Conservation (phyloP, 2,329 filamentous ascomycete species). For the Davidsoniella eucalypti region DNA sequence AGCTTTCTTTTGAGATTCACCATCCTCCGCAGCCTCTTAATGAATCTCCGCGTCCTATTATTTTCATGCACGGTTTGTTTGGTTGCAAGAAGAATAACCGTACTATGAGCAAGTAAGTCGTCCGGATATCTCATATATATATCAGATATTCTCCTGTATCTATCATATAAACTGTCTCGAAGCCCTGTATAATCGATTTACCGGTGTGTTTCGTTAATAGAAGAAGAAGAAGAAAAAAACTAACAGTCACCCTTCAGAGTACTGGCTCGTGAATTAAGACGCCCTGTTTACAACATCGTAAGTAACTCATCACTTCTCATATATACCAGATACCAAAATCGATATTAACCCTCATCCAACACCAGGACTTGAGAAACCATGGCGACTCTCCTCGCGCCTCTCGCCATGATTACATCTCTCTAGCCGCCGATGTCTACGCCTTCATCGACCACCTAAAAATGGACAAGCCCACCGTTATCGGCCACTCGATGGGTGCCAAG, state of each 20-base stretch:
- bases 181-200: neutral
- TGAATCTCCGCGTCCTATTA: constrained; percentile 42
- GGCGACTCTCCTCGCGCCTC: constrained; percentile 69
- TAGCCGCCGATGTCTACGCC: constrained; percentile 66
- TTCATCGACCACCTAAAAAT: constrained; percentile 62
- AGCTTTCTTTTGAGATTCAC: constrained; percentile 51
- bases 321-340: neutral
- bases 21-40: constrained; percentile 30
- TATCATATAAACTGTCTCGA: neutral
- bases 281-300: constrained; percentile 69
- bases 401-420: constrained; percentile 62
- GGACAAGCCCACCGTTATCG: constrained; percentile 60
- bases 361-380: constrained; percentile 78
- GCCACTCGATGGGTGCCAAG: constrained; percentile 96
- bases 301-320: constrained; percentile 17
- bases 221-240: neutral
- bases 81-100: constrained; percentile 92
- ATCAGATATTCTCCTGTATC: constrained; percentile 7
- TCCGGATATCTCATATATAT: neutral
- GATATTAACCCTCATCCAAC: constrained; percentile 13
- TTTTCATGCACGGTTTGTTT: constrained; percentile 86
- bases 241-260: constrained; percentile 32
- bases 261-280: constrained; percentile 62
- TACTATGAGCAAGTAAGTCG: constrained; percentile 75
- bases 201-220: neutral